Conservation (phyloP, 1,284 basidiomycete genomes). For the Coriolopsis trogii region DNA sequence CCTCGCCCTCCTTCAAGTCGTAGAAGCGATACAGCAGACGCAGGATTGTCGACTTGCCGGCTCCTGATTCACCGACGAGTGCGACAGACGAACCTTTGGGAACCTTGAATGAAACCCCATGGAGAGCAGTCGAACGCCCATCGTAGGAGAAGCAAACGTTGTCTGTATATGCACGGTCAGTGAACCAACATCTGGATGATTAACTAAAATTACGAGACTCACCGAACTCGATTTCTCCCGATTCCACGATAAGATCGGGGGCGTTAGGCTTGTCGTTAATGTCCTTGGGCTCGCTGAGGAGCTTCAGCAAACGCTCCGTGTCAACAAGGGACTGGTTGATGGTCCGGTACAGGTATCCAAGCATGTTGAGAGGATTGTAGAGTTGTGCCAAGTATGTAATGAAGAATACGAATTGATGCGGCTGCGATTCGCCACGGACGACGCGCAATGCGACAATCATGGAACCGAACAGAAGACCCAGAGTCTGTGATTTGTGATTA, state of each 20-base stretch:
- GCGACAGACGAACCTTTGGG: conserved; percentile 82
- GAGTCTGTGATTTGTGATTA: conserved; percentile 45
- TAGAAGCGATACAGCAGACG: conserved; percentile 90
- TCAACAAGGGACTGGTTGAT: conserved; percentile 80
- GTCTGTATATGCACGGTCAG: conserved; percentile 43
- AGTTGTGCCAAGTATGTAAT: conserved; percentile 82
- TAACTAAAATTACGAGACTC: conserved; percentile 22
- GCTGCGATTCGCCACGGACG: conserved; percentile 47
- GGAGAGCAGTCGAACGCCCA: conserved; percentile 69
- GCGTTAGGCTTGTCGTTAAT: conserved; percentile 82
- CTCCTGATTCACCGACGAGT: conserved; percentile 80
- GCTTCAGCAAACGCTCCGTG: conserved; percentile 74
- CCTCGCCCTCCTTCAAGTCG: conserved; percentile 76
- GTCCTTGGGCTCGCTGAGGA: conserved; percentile 79
- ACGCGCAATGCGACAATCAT: conserved; percentile 75
- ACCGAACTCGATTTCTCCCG: conserved; percentile 88
- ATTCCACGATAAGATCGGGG: conserved; percentile 69
- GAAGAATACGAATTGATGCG: conserved; percentile 76
- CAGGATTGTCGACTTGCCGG: conserved; percentile 83
- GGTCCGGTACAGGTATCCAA: conserved; percentile 74
- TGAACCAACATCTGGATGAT: neutral
- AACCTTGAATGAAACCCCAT: conserved; percentile 82
- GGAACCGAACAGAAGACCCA: conserved; percentile 78
- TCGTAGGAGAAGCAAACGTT: conserved; percentile 87
- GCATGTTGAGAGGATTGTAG: conserved; percentile 73